These are phyloP conservation scores for Fusarium lyarnte DNA, from an alignment of 2,329 filamentous ascomycete genomes.

Conservation along the genomic window DNA sequence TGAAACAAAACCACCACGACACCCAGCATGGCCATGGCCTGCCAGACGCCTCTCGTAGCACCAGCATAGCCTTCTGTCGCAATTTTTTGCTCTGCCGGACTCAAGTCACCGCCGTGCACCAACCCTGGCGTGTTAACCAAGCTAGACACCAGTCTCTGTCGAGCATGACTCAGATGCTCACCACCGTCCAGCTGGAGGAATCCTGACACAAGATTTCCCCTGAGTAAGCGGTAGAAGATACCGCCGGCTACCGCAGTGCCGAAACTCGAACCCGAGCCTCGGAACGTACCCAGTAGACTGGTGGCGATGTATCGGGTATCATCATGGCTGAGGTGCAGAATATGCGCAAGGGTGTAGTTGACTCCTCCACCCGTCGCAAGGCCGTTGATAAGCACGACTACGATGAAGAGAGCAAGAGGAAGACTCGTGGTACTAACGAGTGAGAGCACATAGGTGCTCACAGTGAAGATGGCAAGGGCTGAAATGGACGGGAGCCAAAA, in stretches of 20 bases:
- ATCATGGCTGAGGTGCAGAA: conserved; percentile 75
- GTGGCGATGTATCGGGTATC: conserved; percentile 79
- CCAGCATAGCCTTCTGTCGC: conserved; percentile 60
- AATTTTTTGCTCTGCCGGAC: conserved; percentile 53
- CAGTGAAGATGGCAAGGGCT: conserved; percentile 69
- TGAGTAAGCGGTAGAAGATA: conserved; percentile 72
- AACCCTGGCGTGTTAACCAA: conserved; percentile 62
- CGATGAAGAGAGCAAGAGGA: conserved; percentile 63
- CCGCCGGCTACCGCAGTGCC: conserved; percentile 83
- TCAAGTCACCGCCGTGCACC: conserved; percentile 57
- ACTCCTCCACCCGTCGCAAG: conserved; percentile 76
- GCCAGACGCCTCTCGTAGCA: conserved; percentile 58
- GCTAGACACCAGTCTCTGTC: conserved; percentile 54
- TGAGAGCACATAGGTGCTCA: conserved; percentile 67
- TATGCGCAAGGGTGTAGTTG: conserved; percentile 84
- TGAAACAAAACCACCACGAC: conserved; percentile 58
- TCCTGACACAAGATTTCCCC: conserved; percentile 62
- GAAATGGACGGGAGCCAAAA: conserved; percentile 75
- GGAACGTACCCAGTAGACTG: conserved; percentile 80
- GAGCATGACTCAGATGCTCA: conserved; percentile 45
- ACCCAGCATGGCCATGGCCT: conserved; percentile 56
- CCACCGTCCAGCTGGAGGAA: conserved; percentile 62
- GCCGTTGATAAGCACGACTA: conserved; percentile 74
- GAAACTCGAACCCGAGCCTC: conserved; percentile 83
- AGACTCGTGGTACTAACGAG: conserved; percentile 62